Percentiles rank a stretch among this genome's conserved stretches.
Evolutionary conservation across 129 eudicot genomes (phyloP).

Genomic region (Dittrichia graveolens): DNA sequence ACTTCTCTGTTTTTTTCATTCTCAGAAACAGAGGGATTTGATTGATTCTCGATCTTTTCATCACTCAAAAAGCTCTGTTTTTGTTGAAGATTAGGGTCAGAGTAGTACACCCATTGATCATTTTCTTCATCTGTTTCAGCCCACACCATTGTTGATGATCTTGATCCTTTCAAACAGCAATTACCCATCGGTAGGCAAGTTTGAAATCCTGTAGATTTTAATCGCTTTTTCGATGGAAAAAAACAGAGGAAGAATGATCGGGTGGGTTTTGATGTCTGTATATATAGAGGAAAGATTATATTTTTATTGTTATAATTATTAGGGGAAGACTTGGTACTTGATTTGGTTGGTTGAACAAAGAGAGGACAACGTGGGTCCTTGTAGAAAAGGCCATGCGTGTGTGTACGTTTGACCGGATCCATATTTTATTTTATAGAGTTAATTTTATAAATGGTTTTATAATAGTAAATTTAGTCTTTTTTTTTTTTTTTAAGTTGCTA

Average conservation of each 20-base stretch:
- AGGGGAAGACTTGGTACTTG: no score
- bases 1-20: conserved; percentile 28
- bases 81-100: conserved; percentile 30
- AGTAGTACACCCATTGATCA: conserved; percentile 31
- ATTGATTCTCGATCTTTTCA: neutral
- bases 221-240: conserved; percentile 1
- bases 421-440: no score
- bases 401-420: conserved; percentile 27
- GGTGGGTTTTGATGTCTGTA: conserved; percentile 26
- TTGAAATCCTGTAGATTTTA: neutral
- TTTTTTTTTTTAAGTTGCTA: no score
- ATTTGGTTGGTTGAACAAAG: conserved; percentile 43
- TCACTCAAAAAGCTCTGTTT: conserved; percentile 29
- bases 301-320: no score
- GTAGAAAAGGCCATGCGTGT: conserved; percentile 8
- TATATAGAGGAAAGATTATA: neutral
- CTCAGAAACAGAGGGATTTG: neutral
- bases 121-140: conserved; percentile 43
- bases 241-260: conserved; percentile 11
- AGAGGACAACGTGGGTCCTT: conserved; percentile 27
- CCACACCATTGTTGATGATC: conserved; percentile 38
- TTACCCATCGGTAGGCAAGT: conserved; percentile 37
- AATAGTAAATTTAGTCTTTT: no score
- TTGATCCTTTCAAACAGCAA: conserved; percentile 44
- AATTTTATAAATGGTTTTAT: no score